Conservation (phyloP, 169 alveolate species). For the Plasmodium malariae region DNA sequence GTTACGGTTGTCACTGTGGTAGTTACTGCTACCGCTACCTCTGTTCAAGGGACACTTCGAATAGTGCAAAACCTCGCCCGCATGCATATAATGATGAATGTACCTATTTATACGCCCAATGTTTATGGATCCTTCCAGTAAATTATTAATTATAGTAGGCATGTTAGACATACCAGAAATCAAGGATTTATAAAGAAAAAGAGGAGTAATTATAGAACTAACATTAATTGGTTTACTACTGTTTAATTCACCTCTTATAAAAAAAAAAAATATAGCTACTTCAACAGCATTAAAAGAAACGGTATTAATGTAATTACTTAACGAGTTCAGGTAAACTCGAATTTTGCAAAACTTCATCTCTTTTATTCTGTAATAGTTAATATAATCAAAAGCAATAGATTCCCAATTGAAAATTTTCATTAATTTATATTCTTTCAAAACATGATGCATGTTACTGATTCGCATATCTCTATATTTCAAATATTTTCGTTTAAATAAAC, state of each 20-base stretch:
- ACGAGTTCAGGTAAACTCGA: slow-evolving; percentile 12
- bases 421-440: slow-evolving; percentile 51
- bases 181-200: slow-evolving; percentile 54
- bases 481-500: slow-evolving; percentile 25
- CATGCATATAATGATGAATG: slow-evolving; percentile 17
- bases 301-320: slow-evolving; percentile 29
- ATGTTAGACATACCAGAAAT: slow-evolving; percentile 34
- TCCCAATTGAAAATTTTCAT: slow-evolving; percentile 77
- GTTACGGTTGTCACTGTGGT: no score
- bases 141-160: slow-evolving; percentile 39
- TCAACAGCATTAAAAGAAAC: slow-evolving; percentile 42
- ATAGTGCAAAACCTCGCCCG: no score
- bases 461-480: slow-evolving; percentile 46
- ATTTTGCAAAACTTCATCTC: slow-evolving; percentile 42
- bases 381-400: slow-evolving; percentile 68
- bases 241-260: slow-evolving; percentile 26
- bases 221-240: slow-evolving; percentile 22
- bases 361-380: slow-evolving; percentile 25
- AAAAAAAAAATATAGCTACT: slow-evolving; percentile 51
- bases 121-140: slow-evolving; percentile 47
- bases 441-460: slow-evolving; percentile 65
- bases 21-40: no score
- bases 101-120: slow-evolving; percentile 47
- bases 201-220: slow-evolving; percentile 52
- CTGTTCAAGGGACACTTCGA: no score